Evolutionary conservation across 495 filamentous ascomycete genomes (phyloP).

Genomic region (Talaromyces proteolyticus): DNA sequence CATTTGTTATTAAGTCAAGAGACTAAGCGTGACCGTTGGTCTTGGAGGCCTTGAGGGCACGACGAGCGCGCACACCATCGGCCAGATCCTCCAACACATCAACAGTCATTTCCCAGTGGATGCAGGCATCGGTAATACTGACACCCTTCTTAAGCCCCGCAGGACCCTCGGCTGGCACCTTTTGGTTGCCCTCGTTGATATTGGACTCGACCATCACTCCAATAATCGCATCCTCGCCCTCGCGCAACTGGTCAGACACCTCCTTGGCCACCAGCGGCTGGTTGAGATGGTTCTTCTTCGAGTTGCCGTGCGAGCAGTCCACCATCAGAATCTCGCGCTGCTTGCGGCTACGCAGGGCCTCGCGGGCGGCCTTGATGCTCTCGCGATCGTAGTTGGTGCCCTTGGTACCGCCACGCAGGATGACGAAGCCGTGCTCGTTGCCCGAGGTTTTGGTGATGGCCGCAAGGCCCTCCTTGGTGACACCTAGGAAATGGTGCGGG

Average conservation of each 20-base stretch:
- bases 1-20: conserved; percentile 3
- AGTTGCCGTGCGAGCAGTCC: conserved; percentile 88
- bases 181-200: conserved; percentile 93
- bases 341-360: conserved; percentile 76
- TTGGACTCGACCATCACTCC: conserved; percentile 99
- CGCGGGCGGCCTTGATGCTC: conserved; percentile 70
- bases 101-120: conserved; percentile 87
- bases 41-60: conserved; percentile 37
- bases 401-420: conserved; percentile 82
- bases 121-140: conserved; percentile 96
- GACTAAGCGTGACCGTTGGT: conserved; percentile 20
- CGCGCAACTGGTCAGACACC: conserved; percentile 77
- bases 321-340: conserved; percentile 92
- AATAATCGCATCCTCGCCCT: conserved; percentile 82
- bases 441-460: conserved; percentile 89
- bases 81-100: conserved; percentile 82
- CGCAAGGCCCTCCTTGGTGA: conserved; percentile 96
- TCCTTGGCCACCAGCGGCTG: conserved; percentile 86
- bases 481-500: conserved; percentile 96
- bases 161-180: conserved; percentile 80
- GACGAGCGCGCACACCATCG: conserved; percentile 70
- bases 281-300: conserved; percentile 65
- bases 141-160: conserved; percentile 81
- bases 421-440: conserved; percentile 96
- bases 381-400: conserved; percentile 94